Evolutionary conservation across 345 rosid species (phyloP), one percentile per base, ranked within the genome.

Genomic region (Rhodamnia rubescens): DNA sequence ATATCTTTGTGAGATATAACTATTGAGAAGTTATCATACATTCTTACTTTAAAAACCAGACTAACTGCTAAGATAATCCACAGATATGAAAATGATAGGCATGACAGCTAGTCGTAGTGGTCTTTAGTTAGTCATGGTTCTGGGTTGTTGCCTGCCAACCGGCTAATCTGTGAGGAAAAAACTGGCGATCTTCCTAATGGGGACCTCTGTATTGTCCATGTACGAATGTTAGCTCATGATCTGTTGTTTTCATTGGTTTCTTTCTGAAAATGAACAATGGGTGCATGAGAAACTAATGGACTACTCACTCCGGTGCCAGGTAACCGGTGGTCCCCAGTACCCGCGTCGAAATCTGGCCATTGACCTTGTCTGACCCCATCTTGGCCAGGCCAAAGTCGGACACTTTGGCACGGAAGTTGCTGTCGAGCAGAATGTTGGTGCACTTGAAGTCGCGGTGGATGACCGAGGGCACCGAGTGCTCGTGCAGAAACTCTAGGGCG

Each of bases 251-350:
- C 83, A 83, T 40, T 27, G 59, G 55, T 50, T 75, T 58, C n/a
- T 59, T 36, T 83, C 27, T 82, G 57, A 64, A 51, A 83, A 82
- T 58, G 82, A 82, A 82, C 44, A n/a, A 64, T 53, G 56, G 13
- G 55, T 20, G 56, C 18, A n/a, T 20, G 82, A 85, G 82, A 27
- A 69, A 74, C 24, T 53, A 84, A 86, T 82, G 88, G 27, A 86
- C 26, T 36, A 93, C 98, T 96, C 88, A 96, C 99, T 96, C 99
- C 44, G 99, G 99, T 14, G 98, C 99, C 40, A 95, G 88, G 87
- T 94, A 96, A 82, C 96, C 97, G 0, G 92, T 92, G 89, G 98
- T 95, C 85, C 98, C 95, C 3, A 91, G 82, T 20, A 95, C 92
- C 10, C 93, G 91, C 4, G 96, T 95, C n/a, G 92, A 92, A 84